Conservation (phyloP, 2,329 filamentous ascomycete genomes). For the Curvularia lunata region DNA sequence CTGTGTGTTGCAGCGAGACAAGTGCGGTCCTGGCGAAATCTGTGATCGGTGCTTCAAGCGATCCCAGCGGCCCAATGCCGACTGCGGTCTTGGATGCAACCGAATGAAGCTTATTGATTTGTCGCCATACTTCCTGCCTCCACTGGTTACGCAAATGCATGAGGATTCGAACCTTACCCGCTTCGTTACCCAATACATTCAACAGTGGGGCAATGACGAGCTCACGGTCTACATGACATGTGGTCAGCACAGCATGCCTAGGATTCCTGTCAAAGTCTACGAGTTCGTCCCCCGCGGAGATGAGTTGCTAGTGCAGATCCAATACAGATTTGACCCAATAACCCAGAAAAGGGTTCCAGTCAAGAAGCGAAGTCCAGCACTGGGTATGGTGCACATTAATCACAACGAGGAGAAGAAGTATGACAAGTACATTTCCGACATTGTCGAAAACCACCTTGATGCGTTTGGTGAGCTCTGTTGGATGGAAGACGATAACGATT, state of each 20-base stretch:
- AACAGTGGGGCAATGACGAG: slow-evolving; percentile 44
- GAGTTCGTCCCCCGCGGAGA: slow-evolving; percentile 54
- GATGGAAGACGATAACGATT: slow-evolving; percentile 54
- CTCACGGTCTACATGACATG: slow-evolving; percentile 54
- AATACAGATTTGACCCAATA: slow-evolving; percentile 50
- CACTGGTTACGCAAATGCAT: slow-evolving; percentile 51
- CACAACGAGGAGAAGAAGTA: slow-evolving; percentile 53
- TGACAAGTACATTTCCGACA: slow-evolving; percentile 53
- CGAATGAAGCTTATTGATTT: slow-evolving; percentile 56
- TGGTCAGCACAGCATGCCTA: slow-evolving; percentile 51
- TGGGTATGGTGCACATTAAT: slow-evolving; percentile 55
- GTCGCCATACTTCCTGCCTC: slow-evolving; percentile 53
- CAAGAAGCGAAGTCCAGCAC: slow-evolving; percentile 53
- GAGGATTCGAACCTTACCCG: slow-evolving; percentile 52
- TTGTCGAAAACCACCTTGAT: slow-evolving; percentile 51
- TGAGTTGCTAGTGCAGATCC: slow-evolving; percentile 51
- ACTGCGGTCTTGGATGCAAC: slow-evolving; percentile 53
- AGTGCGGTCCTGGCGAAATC: slow-evolving; percentile 50
- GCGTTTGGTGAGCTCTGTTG: slow-evolving; percentile 54
- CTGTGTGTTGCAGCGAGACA: slow-evolving; percentile 56
- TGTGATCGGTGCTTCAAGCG: slow-evolving; percentile 51
- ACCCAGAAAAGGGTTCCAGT: slow-evolving; percentile 42
- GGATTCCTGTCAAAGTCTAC: slow-evolving; percentile 54
- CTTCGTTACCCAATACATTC: slow-evolving; percentile 49
- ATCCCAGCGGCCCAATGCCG: slow-evolving; percentile 46